phyloP scores from a whole-genome alignment of 306 rosid species.

The Lathyrus oleraceus region DNA sequence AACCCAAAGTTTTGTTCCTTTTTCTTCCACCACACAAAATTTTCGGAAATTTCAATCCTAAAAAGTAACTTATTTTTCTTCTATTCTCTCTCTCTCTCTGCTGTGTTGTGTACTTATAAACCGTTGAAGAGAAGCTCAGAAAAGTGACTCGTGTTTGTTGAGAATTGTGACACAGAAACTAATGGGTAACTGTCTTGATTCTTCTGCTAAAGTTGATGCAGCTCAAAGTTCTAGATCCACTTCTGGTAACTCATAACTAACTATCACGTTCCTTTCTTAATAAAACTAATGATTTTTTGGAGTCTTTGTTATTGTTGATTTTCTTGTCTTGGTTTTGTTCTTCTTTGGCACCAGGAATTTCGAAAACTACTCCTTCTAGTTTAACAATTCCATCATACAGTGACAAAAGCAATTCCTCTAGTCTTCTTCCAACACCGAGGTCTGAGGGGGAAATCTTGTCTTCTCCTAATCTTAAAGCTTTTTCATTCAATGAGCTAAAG shows the following conservation, averaged over 20 bases:
- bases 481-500: slow-evolving; percentile 75
- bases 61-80: neutral
- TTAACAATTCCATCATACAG: slow-evolving; percentile 52
- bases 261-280: neutral
- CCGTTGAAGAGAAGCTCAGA: neutral
- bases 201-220: slow-evolving; percentile 75
- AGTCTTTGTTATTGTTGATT: neutral
- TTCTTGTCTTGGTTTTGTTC: neutral
- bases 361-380: slow-evolving; percentile 54
- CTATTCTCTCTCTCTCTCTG: too few species aligned
- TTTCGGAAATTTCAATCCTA: neutral
- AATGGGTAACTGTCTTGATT: slow-evolving; percentile 90
- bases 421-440: slow-evolving; percentile 80
- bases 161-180: neutral
- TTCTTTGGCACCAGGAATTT: slow-evolving; percentile 46
- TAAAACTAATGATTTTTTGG: neutral
- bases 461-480: slow-evolving; percentile 72
- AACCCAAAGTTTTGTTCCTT: slow-evolving; percentile 23
- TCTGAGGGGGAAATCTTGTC: slow-evolving; percentile 89
- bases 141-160: neutral
- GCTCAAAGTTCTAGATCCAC: slow-evolving; percentile 59
- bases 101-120: neutral
- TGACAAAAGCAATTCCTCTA: slow-evolving; percentile 52
- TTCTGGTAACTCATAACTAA: slow-evolving; percentile 45
- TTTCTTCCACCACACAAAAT: neutral